phyloP scores from a whole-genome alignment of 2,329 filamentous ascomycete genomes.

The Ceratocystiopsis brevicomis region DNA sequence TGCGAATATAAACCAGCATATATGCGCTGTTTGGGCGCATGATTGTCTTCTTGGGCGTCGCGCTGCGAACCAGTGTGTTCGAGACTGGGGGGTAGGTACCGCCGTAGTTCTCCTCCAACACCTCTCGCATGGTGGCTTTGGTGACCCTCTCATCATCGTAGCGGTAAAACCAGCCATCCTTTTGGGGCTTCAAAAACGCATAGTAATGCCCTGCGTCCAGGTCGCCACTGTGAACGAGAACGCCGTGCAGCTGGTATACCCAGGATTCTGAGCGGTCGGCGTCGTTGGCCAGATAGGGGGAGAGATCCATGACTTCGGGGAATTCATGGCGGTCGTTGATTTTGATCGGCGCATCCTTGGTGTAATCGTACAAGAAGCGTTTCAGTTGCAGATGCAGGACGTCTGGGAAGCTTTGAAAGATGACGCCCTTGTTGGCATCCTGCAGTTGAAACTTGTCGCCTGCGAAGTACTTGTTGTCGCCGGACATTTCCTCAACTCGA shows the following conservation, averaged over 20 bases:
- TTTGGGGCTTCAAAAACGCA: constrained; percentile 82
- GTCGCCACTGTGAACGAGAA: constrained; percentile 90
- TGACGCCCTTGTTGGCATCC: constrained; percentile 93
- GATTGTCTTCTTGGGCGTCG: constrained; percentile 34
- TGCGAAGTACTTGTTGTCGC: constrained; percentile 96
- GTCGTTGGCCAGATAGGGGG: constrained; percentile 70
- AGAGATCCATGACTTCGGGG: constrained; percentile 64
- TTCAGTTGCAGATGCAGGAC: constrained; percentile 91
- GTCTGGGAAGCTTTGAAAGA: constrained; percentile 87
- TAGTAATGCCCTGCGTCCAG: constrained; percentile 97
- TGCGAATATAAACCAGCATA: constrained; percentile 95
- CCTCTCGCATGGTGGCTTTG: constrained; percentile 78
- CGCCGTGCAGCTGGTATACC: constrained; percentile 82
- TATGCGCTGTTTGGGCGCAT: constrained; percentile 71
- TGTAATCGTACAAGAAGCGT: constrained; percentile 93
- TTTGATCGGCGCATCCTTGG: constrained; percentile 96
- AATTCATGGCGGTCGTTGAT: constrained; percentile 89
- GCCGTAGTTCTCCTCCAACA: constrained; percentile 90
- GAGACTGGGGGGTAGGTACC: constrained; percentile 48
- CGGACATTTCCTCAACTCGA: constrained; percentile 88
- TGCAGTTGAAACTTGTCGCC: constrained; percentile 79
- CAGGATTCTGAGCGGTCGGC: constrained; percentile 79
- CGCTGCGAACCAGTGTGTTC: constrained; percentile 26
- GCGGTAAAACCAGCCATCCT: constrained; percentile 87
- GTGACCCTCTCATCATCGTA: constrained; percentile 97